phyloP scores from a whole-genome alignment of 2,329 filamentous ascomycete genomes.

The Raffaelea arxii region DNA sequence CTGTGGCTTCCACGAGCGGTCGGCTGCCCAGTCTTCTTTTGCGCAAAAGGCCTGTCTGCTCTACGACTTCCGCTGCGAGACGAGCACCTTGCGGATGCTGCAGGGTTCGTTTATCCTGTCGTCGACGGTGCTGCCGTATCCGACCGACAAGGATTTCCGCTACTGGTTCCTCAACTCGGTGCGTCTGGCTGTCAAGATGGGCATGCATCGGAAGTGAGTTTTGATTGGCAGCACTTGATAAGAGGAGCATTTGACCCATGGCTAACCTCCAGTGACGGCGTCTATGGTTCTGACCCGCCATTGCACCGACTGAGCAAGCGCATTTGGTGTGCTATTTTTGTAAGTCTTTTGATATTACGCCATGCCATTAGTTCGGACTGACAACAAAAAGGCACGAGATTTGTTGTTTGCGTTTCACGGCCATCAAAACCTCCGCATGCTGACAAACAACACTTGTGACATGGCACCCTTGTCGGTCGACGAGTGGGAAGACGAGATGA shows the following conservation, averaged over 20 bases:
- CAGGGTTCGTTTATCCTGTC: conserved; percentile 1
- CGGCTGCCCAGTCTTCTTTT: not conserved
- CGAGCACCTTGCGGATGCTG: not conserved
- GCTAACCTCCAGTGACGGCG: not conserved
- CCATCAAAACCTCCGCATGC: not conserved
- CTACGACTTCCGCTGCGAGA: conserved; percentile 3
- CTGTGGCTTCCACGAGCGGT: not conserved
- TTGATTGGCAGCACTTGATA: too few relatives aligned
- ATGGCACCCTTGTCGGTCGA: not conserved
- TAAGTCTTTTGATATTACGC: not conserved
- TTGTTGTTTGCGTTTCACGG: not conserved
- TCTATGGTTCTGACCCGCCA: not conserved
- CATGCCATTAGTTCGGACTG: not conserved
- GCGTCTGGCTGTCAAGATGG: conserved; percentile 4
- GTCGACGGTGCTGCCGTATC: not conserved
- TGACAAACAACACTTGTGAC: not conserved
- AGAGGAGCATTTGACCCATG: not conserved
- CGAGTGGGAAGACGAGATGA: not conserved
- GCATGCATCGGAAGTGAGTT: not conserved
- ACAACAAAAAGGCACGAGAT: not conserved
- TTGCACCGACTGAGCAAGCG: not conserved
- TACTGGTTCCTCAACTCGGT: conserved; percentile 6
- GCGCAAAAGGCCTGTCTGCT: not conserved
- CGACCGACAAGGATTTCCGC: conserved; percentile 2
- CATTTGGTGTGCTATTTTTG: not conserved